Evolutionary conservation across 1,139 yeast species (phyloP), one percentile per base, ranked within the genome.

Genomic region (Pichia sp.): DNA sequence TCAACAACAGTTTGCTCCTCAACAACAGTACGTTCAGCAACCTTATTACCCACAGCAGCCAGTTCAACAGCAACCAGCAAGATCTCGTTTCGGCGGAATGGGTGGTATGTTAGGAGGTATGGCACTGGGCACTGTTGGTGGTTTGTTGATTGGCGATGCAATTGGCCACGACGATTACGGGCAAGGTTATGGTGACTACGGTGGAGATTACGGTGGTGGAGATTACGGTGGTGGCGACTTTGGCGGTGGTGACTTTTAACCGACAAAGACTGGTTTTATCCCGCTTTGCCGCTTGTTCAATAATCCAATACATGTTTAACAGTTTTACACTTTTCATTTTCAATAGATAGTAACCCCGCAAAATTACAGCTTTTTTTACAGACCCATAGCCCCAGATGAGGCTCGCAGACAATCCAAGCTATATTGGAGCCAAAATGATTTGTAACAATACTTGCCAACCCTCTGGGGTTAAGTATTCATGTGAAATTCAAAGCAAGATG

Each of bases 61-160:
- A 16, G 5, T 8, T n/a, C 57, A 55, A 29, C 61, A 54, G 36
- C 61, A 51, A 30, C 57, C 49, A 30, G 47, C 49, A 16, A 48
- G 51, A 8, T 48, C 64, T 30, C 49, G 64, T 13, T 51, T 59
- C 47, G 64, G 67, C 13, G 67, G 69, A 4, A 57, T 59, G 60
- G 67, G 68, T 19, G 65, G 66, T n/a, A 51, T 63, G 63, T 51
- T 63, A 43, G 69, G 69, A 8, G 70, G 70, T 51, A 60, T 62
- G 38, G 70, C 69, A 4, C 58, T 66, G 5, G 70, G 70, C 38
- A 55, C 66, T 10, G 65, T 67, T 40, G 61, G 69, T 45, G 71
- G 69, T 42, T 54, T 63, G 8, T 13, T 62, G 46, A 32, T 67
- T 42, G 61, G 62, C 13, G 49, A 48, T 10, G 36, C 36, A 34